Percentiles rank a stretch among this genome's conserved stretches.
Evolutionary conservation across 1,284 basidiomycete species (phyloP).

Genomic region (Xerocomus minutiporus): DNA sequence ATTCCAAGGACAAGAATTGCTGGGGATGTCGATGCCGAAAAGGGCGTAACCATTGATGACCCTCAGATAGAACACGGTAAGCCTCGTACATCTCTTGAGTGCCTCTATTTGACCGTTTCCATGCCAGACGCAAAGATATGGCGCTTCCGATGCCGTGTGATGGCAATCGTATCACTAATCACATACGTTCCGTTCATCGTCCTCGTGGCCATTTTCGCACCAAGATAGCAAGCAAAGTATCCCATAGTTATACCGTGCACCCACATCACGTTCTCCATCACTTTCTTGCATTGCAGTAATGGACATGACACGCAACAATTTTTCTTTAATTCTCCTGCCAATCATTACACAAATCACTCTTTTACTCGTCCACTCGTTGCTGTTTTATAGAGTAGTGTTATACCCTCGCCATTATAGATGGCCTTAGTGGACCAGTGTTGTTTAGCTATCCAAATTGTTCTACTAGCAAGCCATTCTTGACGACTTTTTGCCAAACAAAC

Average conservation of each 20-base stretch:
- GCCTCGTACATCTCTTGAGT: conserved; percentile 24
- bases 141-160: conserved; percentile 68
- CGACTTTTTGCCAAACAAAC: conserved; percentile 15
- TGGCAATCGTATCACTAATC: conserved; percentile 59
- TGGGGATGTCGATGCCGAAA: conserved; percentile 57
- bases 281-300: conserved; percentile 27
- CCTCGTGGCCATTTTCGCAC: conserved; percentile 62
- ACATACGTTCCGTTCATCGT: conserved; percentile 77
- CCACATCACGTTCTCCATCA: conserved; percentile 9
- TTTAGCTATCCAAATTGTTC: conserved; percentile 23
- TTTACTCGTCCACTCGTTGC: conserved; percentile 24
- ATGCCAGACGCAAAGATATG: conserved; percentile 61
- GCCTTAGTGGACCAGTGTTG: conserved; percentile 18
- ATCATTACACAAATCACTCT: conserved; percentile 16
- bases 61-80: conserved; percentile 72
- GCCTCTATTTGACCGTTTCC: conserved; percentile 8
- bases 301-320: conserved; percentile 16
- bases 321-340: conserved; percentile 13
- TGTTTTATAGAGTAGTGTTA: conserved; percentile 28
- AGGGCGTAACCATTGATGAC: conserved; percentile 69
- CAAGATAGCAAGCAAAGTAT: conserved; percentile 25
- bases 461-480: conserved; percentile 10
- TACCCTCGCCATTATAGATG: conserved; percentile 19
- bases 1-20: conserved; percentile 59
- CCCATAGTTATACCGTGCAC: conserved; percentile 9